Evolutionary conservation across 2,329 filamentous ascomycete species (phyloP), one percentile per base, ranked within the genome.

Genomic region (Aspergillus fischeri): DNA sequence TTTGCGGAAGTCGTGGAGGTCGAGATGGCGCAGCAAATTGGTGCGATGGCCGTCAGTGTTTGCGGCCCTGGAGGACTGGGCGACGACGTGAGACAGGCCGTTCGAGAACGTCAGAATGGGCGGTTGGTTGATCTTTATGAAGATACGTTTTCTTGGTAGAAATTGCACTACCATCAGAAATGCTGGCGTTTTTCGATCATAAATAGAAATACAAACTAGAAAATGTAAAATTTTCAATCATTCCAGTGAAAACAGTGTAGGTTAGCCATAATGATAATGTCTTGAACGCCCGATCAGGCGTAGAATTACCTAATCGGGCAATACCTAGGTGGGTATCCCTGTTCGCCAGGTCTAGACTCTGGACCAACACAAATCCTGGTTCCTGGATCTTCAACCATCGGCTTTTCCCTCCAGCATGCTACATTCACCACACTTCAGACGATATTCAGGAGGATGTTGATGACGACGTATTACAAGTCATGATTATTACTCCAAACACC

Each of bases 11-110:
- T 70, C 6, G 17, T 73, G 3, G 65, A 66, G 8, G 54, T 48
- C 4, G 70, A 73, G 51, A 70, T 65, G 51, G 59, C 60, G 4
- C 56, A 63, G 38, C 71, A 73, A 29, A 57, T 73, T 0, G 71
- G 70, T 17, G 71, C 71, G 6, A 64, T 74, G 64, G 71, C 70
- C 4, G 72, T 75, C 7, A 74, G 69, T 60, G 71, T 75, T 2
- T 75, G 73, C 35, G 73, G 72, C 6, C 73, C 73, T 20, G 72
- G 73, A 14, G 62, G 64, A 1, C 60, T 75, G 53, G 72, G 72
- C 7, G 73, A 75, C 54, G 72, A 69, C 56, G 70, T 75, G n/a
- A 60, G 73, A 5, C 58, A 65, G 53, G 67, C 70, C 3, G 72
- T 74, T 17, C 59, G 70, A 8, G 52, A 62, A 55, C 60, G 63